Evolutionary conservation across 2,329 filamentous ascomycete species (phyloP), one percentile per base, ranked within the genome.

Genomic region (Metarhizium brunneum): DNA sequence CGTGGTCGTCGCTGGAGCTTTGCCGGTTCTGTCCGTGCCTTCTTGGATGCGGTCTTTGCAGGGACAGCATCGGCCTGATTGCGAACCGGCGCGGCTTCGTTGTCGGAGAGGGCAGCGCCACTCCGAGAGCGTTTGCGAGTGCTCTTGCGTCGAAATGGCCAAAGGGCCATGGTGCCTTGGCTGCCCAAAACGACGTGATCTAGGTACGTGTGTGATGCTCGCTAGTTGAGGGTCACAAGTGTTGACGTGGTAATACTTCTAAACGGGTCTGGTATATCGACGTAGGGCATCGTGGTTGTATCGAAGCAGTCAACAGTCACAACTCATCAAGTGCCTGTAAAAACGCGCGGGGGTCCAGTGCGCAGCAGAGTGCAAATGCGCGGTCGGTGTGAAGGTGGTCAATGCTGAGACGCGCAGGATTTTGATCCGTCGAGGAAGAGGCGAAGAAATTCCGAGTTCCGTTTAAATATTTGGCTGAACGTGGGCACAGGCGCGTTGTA

Each of bases 71-170:
- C 70, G 10, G 68, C 69, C 38, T 69, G 68, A 59, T 63, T 67
- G 53, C 70, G 73, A 61, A 69, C 66, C 52, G 68, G 62, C 38
- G 65, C 56, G 14, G 74, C 73, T 67, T 83, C 77, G 65, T 77
- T 71, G 64, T 79, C 79, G 57, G 78, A 72, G 61, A 80, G 71
- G 62, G 78, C 79, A 63, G 78, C 80, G 69, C 82, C 70, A 61
- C 73, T 74, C 58, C 74, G 72, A 60, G 76, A 70, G 66, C 78
- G 76, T 71, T 77, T 83, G 72, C 85, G 85, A 71, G 84, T 85
- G 72, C 81, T 85, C 73, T 80, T 86, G 66, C 86, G 84, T 71
- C 85, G 80, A 72, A 95, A 95, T 59, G 86, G 88, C 90, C 90
- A 95, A 71, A 92, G 76, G 68, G 86, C 83, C 88, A 92, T 92